A percentile compares a stretch with the other conserved stretches of the same genome.
Evolutionary conservation across 352 stramenopile species (phyloP).

Genomic region (Blastocystis sp.): DNA sequence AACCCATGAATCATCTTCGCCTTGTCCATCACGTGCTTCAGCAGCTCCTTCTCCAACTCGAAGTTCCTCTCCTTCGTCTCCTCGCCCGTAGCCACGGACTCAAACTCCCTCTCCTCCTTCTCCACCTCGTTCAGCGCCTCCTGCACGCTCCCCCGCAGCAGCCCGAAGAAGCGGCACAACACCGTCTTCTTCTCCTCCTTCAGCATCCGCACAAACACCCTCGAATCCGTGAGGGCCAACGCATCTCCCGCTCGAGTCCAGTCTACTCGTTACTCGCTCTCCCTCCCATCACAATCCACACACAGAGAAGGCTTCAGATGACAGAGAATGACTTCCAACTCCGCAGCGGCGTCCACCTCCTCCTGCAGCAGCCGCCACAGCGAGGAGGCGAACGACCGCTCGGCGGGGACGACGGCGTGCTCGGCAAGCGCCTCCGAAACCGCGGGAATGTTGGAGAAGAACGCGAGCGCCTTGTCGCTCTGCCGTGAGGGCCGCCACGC

Average conservation of each 20-base stretch:
- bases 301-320: neutral
- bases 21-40: neutral
- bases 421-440: neutral
- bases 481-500: neutral
- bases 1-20: neutral
- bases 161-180: neutral
- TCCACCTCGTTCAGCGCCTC: neutral
- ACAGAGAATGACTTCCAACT: neutral
- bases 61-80: constrained; percentile 23
- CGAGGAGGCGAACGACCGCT: neutral
- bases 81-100: neutral
- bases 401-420: too few species aligned
- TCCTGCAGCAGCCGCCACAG: constrained; percentile 26
- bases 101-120: neutral
- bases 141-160: neutral
- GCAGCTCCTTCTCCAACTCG: neutral
- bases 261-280: neutral
- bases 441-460: constrained; percentile 15
- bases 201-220: neutral
- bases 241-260: neutral
- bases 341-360: neutral
- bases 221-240: neutral
- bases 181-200: constrained; percentile 1
- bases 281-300: neutral
- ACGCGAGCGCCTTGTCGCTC: neutral